These are phyloP conservation scores for Annulohypoxylon nitens DNA, from an alignment of 495 filamentous ascomycete species.

Conservation along the genomic window DNA sequence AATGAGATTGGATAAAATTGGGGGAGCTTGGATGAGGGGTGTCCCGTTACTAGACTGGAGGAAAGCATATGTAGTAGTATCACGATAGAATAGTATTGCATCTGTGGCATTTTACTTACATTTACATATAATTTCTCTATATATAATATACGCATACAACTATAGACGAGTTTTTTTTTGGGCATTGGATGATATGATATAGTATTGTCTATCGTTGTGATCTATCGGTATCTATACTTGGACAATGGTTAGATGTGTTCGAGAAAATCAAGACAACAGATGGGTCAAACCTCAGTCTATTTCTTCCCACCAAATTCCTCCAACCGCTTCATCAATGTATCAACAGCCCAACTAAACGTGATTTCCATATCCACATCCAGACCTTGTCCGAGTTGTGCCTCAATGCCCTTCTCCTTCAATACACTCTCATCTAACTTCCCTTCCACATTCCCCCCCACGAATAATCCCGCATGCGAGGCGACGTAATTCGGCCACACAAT, in stretches of 20 bases:
- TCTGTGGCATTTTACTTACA: slow-evolving; percentile 8
- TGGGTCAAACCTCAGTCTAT: not conserved
- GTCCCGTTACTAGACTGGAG: not conserved
- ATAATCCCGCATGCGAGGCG: slow-evolving; percentile 79
- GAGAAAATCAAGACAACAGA: not conserved
- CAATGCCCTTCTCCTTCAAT: slow-evolving; percentile 60
- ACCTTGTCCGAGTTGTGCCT: slow-evolving; percentile 47
- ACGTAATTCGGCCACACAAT: slow-evolving; percentile 97
- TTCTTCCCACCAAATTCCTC: slow-evolving; percentile 43
- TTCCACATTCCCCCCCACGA: slow-evolving; percentile 74
- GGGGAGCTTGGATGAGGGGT: too few species aligned
- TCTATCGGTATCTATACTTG: too few species aligned
- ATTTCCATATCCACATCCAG: slow-evolving; percentile 64
- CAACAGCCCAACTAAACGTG: slow-evolving; percentile 68
- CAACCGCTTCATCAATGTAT: slow-evolving; percentile 58
- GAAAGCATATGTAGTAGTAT: slow-evolving; percentile 4
- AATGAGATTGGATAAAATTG: not conserved
- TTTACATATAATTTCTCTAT: not conserved
- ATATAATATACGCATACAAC: not conserved
- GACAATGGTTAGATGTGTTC: not conserved
- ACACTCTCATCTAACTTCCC: slow-evolving; percentile 61
- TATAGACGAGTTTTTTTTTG: not conserved
- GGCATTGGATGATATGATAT: too few species aligned
- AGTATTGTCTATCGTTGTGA: too few species aligned
- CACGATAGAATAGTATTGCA: slow-evolving; percentile 7